These are phyloP conservation scores for Fistulifera solaris DNA, from an alignment of 108 stramenopile species.

Conservation along the genomic window DNA sequence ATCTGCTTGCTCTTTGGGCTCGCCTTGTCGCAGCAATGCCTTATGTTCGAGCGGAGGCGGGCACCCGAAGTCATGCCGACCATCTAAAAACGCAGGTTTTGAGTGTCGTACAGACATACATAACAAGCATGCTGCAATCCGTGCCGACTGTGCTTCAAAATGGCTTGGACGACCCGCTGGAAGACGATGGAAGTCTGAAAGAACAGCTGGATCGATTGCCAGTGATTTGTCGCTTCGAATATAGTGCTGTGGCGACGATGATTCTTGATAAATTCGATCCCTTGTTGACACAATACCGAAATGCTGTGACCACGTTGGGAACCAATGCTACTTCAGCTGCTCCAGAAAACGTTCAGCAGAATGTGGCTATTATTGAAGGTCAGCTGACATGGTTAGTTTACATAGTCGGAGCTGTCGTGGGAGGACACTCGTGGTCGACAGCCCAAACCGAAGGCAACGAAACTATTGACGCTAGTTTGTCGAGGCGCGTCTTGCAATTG, in stretches of 20 bases:
- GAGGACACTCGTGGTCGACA: slow-evolving; percentile 86
- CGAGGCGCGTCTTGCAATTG: slow-evolving; percentile 81
- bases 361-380: slow-evolving; percentile 79
- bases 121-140: slow-evolving; percentile 91
- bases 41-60: slow-evolving; percentile 88
- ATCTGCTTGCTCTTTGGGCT: slow-evolving; percentile 93
- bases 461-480: slow-evolving; percentile 87
- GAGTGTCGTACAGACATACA: slow-evolving; percentile 83
- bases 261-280: slow-evolving; percentile 87
- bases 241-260: slow-evolving; percentile 68
- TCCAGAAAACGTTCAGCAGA: slow-evolving; percentile 57
- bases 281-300: slow-evolving; percentile 72
- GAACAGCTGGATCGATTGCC: slow-evolving; percentile 95
- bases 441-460: slow-evolving; percentile 86
- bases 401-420: slow-evolving; percentile 87
- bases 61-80: slow-evolving; percentile 79
- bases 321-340: slow-evolving; percentile 59
- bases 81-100: slow-evolving; percentile 85
- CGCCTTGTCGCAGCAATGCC: slow-evolving; percentile 96
- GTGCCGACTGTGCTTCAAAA: slow-evolving; percentile 80
- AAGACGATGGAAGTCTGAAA: slow-evolving; percentile 90
- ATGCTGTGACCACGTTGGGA: slow-evolving; percentile 48
- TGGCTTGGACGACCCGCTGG: slow-evolving; percentile 86
- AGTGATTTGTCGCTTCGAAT: slow-evolving; percentile 90
- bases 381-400: slow-evolving; percentile 95